These are phyloP conservation scores for Jamesozyma hellenica DNA, from an alignment of 805 yeast species.

Conservation along the genomic window DNA sequence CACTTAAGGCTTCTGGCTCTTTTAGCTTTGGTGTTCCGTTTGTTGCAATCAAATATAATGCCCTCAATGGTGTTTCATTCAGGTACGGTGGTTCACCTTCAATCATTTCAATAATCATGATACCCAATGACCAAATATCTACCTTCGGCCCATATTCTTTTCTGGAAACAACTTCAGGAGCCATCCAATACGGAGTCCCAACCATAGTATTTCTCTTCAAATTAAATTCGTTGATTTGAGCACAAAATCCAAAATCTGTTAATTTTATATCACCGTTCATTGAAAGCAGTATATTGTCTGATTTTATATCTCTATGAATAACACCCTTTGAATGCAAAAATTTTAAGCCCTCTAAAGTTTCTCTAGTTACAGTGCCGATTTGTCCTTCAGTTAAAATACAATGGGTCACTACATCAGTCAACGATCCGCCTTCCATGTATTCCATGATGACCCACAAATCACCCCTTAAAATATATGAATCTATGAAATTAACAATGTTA, in stretches of 20 bases:
- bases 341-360: constrained; percentile 74
- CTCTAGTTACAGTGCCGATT: constrained; percentile 90
- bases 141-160: constrained; percentile 95
- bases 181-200: constrained; percentile 99
- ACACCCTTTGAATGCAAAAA: constrained; percentile 88
- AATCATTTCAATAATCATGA: constrained; percentile 97
- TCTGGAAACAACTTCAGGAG: constrained; percentile 93
- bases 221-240: constrained; percentile 73
- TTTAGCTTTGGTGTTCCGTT: constrained; percentile 93
- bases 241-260: constrained; percentile 96
- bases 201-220: constrained; percentile 95
- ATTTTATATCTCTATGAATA: constrained; percentile 91
- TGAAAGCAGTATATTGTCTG: constrained; percentile 81
- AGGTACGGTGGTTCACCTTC: constrained; percentile 98
- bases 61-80: constrained; percentile 91
- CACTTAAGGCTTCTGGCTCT: constrained; percentile 71
- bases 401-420: constrained; percentile 91
- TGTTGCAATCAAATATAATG: constrained; percentile 86
- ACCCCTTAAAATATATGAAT: constrained; percentile 65
- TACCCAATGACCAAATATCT: constrained; percentile 96
- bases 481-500: constrained; percentile 89
- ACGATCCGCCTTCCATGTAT: constrained; percentile 96
- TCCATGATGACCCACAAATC: constrained; percentile 98
- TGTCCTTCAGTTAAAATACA: constrained; percentile 84
- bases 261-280: constrained; percentile 82